Evolutionary conservation across 1,284 basidiomycete species (phyloP).

Genomic region (Clitocybe nebularis): DNA sequence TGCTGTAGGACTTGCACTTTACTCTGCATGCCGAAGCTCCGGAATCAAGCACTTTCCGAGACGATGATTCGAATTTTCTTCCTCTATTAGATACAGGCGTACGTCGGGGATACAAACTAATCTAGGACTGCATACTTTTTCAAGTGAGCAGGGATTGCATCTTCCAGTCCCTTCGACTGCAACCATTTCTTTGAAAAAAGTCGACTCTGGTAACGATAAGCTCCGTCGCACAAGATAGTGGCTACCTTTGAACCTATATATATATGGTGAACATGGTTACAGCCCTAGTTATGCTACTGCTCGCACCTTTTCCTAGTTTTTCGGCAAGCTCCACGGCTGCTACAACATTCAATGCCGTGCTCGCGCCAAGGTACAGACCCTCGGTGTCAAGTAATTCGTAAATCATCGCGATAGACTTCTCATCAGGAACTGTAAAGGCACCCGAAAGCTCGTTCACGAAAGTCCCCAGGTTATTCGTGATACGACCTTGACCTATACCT

Average conservation of each 20-base stretch:
- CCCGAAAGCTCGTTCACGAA: slow-evolving; percentile 81
- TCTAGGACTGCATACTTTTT: slow-evolving; percentile 91
- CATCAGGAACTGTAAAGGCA: slow-evolving; percentile 85
- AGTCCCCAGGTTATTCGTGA: slow-evolving; percentile 91
- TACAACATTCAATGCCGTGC: slow-evolving; percentile 93
- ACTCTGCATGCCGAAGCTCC: too few relatives aligned
- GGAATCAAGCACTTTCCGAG: too few relatives aligned
- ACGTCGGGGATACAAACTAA: slow-evolving; percentile 24
- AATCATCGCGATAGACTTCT: slow-evolving; percentile 89
- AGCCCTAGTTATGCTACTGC: too few relatives aligned
- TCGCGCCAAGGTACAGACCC: slow-evolving; percentile 95
- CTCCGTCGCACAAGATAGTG: slow-evolving; percentile 92
- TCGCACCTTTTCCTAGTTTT: slow-evolving; percentile 77
- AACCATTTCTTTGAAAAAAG: slow-evolving; percentile 97
- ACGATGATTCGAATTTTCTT: too few relatives aligned
- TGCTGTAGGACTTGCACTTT: not conserved
- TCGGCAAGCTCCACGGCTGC: slow-evolving; percentile 88
- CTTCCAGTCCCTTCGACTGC: slow-evolving; percentile 74
- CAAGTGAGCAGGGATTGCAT: slow-evolving; percentile 80
- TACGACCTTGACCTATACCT: slow-evolving; percentile 97
- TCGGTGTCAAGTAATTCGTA: slow-evolving; percentile 92
- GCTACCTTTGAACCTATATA: slow-evolving; percentile 78
- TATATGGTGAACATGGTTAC: too few relatives aligned
- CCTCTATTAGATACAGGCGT: too few relatives aligned
- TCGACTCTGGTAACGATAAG: slow-evolving; percentile 94